Evolutionary conservation across 2,329 filamentous ascomycete genomes (phyloP), one percentile per base, ranked within the genome.

Genomic region (Diaporthe vaccinii): DNA sequence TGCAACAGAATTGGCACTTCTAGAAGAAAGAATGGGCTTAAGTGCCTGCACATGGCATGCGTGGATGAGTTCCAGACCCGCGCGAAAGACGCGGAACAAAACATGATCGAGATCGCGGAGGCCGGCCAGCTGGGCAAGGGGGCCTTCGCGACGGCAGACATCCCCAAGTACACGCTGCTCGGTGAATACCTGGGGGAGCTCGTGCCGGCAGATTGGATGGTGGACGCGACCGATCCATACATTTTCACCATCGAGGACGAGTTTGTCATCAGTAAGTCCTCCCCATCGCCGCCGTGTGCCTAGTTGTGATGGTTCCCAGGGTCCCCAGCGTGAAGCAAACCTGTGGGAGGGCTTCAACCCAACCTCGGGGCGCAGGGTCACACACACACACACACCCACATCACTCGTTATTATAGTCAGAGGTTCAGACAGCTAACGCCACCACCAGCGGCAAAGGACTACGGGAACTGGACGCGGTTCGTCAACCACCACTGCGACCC

Each of bases 111-210:
- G 62, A 51, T 74, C 17, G 25, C 41, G 3, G 44, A 39, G 1
- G 55, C 72, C 10, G 53, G 51, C 4, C 4, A 22, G 6, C 9
- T 70, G 62, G 72, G 72, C 31, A 22, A 22, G 8, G 72, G 62
- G 17, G 34, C 34, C 62, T 74, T 74, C 34, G 72, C 72, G 5
- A 51, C 3, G 49, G 36, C 22, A 8, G 2, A n/a, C 22, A 70
- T 74, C 1, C 17, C n/a, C 6, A 14, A 17, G 10, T 25, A 34
- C n/a, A 22, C 14, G 10, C 12, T 41, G 39, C 53, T 74, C 15
- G 72, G 72, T 31, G 53, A 74, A n/a, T 70, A 70, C 39, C 8
- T 74, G 7, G 72, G 72, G 34, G 62, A 74, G 17, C 51, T 74
- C 17, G 7, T 49, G 22, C 62, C 72, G 5, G 0, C 0, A 1